Conservation (phyloP, 257 asterid species). For the Rubia yunnanensis region DNA sequence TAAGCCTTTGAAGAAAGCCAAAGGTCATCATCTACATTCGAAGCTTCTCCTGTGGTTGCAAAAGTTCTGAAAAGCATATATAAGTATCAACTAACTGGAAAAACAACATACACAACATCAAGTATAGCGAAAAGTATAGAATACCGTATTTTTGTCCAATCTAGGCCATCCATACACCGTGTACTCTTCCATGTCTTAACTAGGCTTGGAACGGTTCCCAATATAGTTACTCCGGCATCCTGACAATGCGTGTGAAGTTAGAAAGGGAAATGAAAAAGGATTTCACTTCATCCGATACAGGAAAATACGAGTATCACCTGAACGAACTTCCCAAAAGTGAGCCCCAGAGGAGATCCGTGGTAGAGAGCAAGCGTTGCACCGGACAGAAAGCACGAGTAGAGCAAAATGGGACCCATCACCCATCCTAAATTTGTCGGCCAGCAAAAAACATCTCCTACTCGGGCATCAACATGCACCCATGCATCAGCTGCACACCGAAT, state of each 20-base stretch:
- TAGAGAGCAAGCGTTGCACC: constrained; percentile 93
- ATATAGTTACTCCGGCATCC: constrained; percentile 80
- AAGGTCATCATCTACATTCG: constrained; percentile 81
- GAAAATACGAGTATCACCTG: constrained; percentile 40
- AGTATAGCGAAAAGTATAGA: constrained; percentile 3
- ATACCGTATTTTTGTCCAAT: constrained; percentile 86
- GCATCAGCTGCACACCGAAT: constrained; percentile 79
- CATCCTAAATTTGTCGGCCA: constrained; percentile 98
- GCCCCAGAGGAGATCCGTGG: constrained; percentile 91
- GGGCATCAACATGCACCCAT: constrained; percentile 55
- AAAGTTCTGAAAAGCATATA: constrained; percentile 39
- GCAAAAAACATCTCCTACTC: constrained; percentile 62
- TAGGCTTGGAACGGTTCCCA: constrained; percentile 96
- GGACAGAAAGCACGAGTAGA: constrained; percentile 66
- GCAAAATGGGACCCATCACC: constrained; percentile 87
- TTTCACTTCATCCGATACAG: neutral
- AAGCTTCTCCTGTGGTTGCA: constrained; percentile 82
- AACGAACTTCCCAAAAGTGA: constrained; percentile 74
- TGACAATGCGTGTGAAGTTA: constrained; percentile 13
- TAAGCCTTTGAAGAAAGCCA: constrained; percentile 86
- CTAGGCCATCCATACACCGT: constrained; percentile 67
- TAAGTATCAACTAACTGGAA: constrained; percentile 2
- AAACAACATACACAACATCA: neutral
- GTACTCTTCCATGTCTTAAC: constrained; percentile 93
- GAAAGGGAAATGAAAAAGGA: neutral